These are phyloP conservation scores for Trichosporon sp. DNA, from an alignment of 1,284 basidiomycete genomes.

Conservation along the genomic window DNA sequence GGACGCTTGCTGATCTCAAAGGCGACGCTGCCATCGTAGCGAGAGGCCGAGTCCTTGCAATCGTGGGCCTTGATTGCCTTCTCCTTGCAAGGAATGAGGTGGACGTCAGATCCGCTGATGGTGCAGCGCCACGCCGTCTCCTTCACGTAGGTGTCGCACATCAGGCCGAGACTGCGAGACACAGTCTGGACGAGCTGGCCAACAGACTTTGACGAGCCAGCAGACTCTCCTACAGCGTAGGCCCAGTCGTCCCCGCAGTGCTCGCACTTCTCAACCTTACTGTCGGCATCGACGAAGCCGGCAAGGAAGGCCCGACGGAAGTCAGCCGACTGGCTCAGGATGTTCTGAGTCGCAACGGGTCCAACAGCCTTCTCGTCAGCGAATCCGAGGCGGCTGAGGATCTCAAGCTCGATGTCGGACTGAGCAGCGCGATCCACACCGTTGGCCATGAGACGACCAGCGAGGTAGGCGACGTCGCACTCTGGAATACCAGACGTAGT, in stretches of 20 bases:
- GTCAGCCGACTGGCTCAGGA: not conserved
- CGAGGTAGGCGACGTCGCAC: not conserved
- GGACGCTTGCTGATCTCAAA: not conserved
- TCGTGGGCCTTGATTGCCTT: not conserved
- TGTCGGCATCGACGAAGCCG: not conserved
- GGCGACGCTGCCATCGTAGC: not conserved
- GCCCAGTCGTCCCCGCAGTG: not conserved
- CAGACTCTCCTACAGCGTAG: not conserved
- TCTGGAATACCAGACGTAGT: not conserved
- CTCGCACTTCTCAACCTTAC: not conserved
- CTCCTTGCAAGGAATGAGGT: not conserved
- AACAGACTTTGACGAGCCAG: not conserved
- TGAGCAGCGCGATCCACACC: not conserved
- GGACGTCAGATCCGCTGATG: not conserved
- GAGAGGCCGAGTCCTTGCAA: not conserved
- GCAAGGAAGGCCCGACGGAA: not conserved
- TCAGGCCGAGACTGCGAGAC: not conserved
- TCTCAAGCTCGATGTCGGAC: not conserved
- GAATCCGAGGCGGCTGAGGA: not conserved
- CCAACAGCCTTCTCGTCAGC: not conserved
- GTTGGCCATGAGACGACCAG: not conserved
- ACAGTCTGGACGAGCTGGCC: not conserved
- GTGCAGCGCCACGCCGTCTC: too few relatives aligned
- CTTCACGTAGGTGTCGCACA: not conserved
- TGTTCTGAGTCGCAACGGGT: not conserved